Evolutionary conservation across 2,329 filamentous ascomycete species (phyloP), one percentile per base, ranked within the genome.

Genomic region (Xylaria sp.): DNA sequence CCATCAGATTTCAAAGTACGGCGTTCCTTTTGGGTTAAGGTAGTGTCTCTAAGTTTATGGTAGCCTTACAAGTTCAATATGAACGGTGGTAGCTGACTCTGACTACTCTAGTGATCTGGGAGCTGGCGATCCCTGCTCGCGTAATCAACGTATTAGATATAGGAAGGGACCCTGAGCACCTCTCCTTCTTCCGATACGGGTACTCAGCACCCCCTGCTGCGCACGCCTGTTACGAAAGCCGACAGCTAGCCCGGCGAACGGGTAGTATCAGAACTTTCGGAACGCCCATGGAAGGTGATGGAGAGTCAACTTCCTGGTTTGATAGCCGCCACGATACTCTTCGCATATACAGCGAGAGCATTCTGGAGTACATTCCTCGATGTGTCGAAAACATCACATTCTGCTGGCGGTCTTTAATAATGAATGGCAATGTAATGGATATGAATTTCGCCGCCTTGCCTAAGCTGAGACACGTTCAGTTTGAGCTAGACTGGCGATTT

Each of bases 291-390:
- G 5, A 2, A 28, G 9, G 2, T 28, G 23, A 18, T 34, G 6
- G 3, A 53, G 12, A 10, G 9, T 32, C 50, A 5, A 15, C 2
- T 8, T 28, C 30, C 45, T 61, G 45, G 46, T 41, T 61, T 30
- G 46, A 61, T 53, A 61, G 34, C 4, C 46, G 23, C 25, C 46
- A 18, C 18, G 59, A 61, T 23, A 43, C 32, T 23, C 1, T 61
- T 23, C 34, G 34, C 18, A 23, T 61, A 13, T 1, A 41, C 5
- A 1, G 2, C 1, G 9, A 1, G 1, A 15, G 3, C 4, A 18
- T 1, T 25, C 23, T 61, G 7, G 15, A 23, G 4, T 10, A 23
- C 23, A 1, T 43, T 41, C 46, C 59, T 32, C 25, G 1, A 25
- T 9, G 4, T 7, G 18, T 32, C 18, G 34, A 61, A 23, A 53